Base-by-base conservation (phyloP, 352 stramenopile genomes). In the Globisporangium emineosum region DNA sequence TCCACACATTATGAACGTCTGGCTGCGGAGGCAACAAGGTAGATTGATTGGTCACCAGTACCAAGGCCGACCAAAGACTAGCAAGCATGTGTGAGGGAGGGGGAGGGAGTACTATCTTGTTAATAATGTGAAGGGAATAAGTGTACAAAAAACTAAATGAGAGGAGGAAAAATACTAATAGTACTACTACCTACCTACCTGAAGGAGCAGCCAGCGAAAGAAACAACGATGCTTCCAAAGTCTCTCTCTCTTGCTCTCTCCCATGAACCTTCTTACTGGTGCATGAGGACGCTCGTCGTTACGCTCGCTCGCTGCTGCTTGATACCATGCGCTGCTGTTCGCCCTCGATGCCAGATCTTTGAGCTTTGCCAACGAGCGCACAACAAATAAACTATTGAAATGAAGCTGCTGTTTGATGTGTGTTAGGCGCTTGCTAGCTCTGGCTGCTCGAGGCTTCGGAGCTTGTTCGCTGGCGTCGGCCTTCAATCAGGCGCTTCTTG, bases 401-500 rank as follows among this genome's bases (percentile, higher is more conserved):
- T 51, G n/a, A 29, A 45, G 7, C 13, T 40, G 37, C 9, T 30
- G 27, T n/a, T 5, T 13, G 19, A 2, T 21, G 30, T 10, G 19
- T n/a, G n/a, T n/a, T n/a, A n/a, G n/a, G 10, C 33, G 15, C 12
- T 32, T 8, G 10, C 53, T 62, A 68, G 17, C 62, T 68, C 47
- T 63, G 55, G 47, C 62, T 68, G 54, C 62, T 68, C 23, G 62
- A 68, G 6, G 62, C 62, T 35, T 68, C 62, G 32, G 62, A 68
- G 55, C 62, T 63, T 27, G 62, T 68, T 25, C 83, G 79, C 62
- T 83, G 65, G 51, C 78, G 79, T 33, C 81, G 79, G 27, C 70
- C 78, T 71, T 93, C 75, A 21, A 93, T 77, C 61, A 91, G 71
- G 25, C 78, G 75, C 68, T 86, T 74, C 72, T 90, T 93, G 56